A percentile compares a stretch with the other conserved stretches of the same genome.
Conservation (phyloP, 129 eudicot genomes). For the Deinandra increscens region DNA sequence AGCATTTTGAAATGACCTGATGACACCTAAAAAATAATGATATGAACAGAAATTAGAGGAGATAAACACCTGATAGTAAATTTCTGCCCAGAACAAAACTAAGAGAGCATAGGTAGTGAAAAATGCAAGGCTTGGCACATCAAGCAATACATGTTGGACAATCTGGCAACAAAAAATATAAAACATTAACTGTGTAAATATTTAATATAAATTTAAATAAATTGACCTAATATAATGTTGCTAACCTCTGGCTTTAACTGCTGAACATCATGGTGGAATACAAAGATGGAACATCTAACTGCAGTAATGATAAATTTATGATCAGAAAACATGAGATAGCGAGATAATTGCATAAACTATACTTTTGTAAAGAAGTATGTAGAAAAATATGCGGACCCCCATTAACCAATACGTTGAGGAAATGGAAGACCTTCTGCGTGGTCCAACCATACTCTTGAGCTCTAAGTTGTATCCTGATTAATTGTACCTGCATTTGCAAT, state of each 20-base stretch:
- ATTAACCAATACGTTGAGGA: conserved; percentile 84
- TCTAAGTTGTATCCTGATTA: conserved; percentile 79
- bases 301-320: conserved; percentile 32
- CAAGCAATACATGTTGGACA: conserved; percentile 73
- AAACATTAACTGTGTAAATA: background rate
- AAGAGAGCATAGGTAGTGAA: too few relatives aligned
- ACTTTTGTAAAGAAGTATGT: background rate
- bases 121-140: conserved; percentile 54
- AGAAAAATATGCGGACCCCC: conserved; percentile 56
- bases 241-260: conserved; percentile 70
- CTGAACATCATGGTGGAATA: conserved; percentile 64
- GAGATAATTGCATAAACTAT: background rate
- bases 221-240: conserved; percentile 11
- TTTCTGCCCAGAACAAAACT: too few relatives aligned
- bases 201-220: background rate
- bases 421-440: conserved; percentile 95
- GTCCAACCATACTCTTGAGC: conserved; percentile 98
- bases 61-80: too few relatives aligned
- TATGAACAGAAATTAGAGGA: too few relatives aligned
- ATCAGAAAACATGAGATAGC: background rate
- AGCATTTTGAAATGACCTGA: too few relatives aligned
- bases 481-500: conserved; percentile 57
- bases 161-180: conserved; percentile 33
- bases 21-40: too few relatives aligned
- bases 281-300: too few relatives aligned